phyloP scores from a whole-genome alignment of 1,284 basidiomycete species.

The Ceratobasidium papillatum region DNA sequence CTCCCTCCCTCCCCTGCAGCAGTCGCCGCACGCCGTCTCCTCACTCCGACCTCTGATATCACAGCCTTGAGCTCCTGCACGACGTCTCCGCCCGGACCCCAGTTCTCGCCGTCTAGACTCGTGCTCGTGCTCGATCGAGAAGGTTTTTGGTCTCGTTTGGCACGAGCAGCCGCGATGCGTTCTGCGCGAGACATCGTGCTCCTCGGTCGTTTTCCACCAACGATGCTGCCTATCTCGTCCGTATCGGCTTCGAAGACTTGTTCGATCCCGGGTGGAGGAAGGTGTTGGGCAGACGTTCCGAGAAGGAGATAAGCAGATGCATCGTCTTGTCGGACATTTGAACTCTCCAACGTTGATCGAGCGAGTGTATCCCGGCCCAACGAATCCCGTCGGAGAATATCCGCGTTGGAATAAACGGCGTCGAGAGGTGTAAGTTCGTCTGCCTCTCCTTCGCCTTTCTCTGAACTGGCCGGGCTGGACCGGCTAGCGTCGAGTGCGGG shows the following conservation, averaged over 20 bases:
- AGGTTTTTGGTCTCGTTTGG: conserved; percentile 57
- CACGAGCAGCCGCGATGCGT: conserved; percentile 67
- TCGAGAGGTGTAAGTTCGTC: conserved; percentile 25
- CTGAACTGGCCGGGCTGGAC: conserved; percentile 34
- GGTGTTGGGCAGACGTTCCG: conserved; percentile 59
- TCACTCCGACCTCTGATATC: conserved; percentile 81
- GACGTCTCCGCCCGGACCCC: conserved; percentile 80
- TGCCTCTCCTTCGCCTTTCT: conserved; percentile 27
- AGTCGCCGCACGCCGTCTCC: conserved; percentile 61
- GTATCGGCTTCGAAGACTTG: conserved; percentile 79
- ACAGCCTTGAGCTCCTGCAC: conserved; percentile 84
- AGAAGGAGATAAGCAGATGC: conserved; percentile 65
- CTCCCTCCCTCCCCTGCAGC: not conserved
- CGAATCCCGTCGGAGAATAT: conserved; percentile 37
- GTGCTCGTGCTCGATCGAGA: conserved; percentile 9
- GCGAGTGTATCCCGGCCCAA: not conserved
- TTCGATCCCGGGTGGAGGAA: conserved; percentile 71
- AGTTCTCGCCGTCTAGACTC: conserved; percentile 55
- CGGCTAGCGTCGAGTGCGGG: conserved; percentile 35
- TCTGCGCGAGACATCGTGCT: conserved; percentile 74
- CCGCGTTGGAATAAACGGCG: conserved; percentile 31
- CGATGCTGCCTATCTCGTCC: conserved; percentile 49
- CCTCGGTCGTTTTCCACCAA: conserved; percentile 45
- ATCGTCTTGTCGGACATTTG: conserved; percentile 58
- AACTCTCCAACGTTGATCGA: conserved; percentile 1